Conservation (phyloP, 1,139 yeast genomes). For the Yamadazyma triangularis region DNA sequence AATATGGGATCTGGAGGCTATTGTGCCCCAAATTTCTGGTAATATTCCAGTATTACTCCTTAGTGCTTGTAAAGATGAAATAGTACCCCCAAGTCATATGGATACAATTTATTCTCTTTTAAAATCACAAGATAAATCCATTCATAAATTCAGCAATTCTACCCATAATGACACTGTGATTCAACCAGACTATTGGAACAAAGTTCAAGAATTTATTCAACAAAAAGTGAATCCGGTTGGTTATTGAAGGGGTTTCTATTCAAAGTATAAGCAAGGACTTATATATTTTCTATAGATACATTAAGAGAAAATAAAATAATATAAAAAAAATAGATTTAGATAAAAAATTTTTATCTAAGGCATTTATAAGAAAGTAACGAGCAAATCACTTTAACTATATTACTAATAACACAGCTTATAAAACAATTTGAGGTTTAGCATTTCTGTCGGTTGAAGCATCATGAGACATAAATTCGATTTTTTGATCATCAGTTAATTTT, state of each 20-base stretch:
- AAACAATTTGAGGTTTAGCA: conserved; percentile 38
- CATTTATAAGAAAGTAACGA: too few relatives aligned
- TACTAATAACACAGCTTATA: conserved; percentile 15
- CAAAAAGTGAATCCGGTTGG: conserved; percentile 39
- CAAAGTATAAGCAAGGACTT: too few relatives aligned
- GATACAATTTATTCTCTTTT: conserved; percentile 50
- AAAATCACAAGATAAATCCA: conserved; percentile 39
- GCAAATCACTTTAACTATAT: too few relatives aligned
- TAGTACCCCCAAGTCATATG: conserved; percentile 90
- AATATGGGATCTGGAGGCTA: conserved; percentile 73
- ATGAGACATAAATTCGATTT: conserved; percentile 75
- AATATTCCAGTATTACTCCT: conserved; percentile 65
- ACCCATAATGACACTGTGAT: conserved; percentile 77
- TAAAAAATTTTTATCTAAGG: too few relatives aligned
- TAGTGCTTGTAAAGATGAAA: conserved; percentile 77
- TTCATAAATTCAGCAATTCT: conserved; percentile 54
- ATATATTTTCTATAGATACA: too few relatives aligned
- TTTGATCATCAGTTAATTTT: conserved; percentile 62
- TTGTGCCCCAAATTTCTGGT: conserved; percentile 49
- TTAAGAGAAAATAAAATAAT: too few relatives aligned
- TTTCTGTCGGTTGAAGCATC: conserved; percentile 45
- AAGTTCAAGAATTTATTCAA: conserved; percentile 52
- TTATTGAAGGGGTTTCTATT: conserved; percentile 18
- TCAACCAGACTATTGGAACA: conserved; percentile 73
- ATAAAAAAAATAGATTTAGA: too few relatives aligned